Evolutionary conservation across 2,329 filamentous ascomycete species (phyloP).

Genomic region (Proliferodiscus dingleyae): DNA sequence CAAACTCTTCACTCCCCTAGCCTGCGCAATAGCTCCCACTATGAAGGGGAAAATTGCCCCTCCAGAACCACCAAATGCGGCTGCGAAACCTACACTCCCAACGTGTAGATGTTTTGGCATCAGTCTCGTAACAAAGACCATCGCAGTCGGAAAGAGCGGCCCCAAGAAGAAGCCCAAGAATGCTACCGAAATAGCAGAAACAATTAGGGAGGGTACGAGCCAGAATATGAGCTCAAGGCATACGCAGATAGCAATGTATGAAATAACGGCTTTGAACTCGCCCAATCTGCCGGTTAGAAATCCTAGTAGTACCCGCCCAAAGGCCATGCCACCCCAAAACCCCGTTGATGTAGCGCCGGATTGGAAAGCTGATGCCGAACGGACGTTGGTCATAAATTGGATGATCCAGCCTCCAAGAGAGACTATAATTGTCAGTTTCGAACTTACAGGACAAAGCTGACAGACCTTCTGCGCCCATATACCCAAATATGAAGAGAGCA

Average conservation of each 20-base stretch:
- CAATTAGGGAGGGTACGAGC: conserved; percentile 73
- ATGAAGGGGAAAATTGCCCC: conserved; percentile 63
- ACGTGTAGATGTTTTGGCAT: conserved; percentile 71
- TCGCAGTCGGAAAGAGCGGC: conserved; percentile 70
- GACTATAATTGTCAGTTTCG: conserved; percentile 50
- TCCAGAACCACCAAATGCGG: conserved; percentile 70
- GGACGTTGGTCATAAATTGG: conserved; percentile 78
- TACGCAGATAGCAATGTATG: conserved; percentile 61
- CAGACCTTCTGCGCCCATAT: conserved; percentile 64
- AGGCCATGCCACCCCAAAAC: conserved; percentile 79
- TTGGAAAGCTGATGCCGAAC: conserved; percentile 63
- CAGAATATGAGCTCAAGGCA: conserved; percentile 70
- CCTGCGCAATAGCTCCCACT: conserved; percentile 62
- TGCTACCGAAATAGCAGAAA: conserved; percentile 65
- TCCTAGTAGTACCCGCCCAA: conserved; percentile 67
- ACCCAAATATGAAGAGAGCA: conserved; percentile 69
- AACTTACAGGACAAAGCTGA: conserved; percentile 25
- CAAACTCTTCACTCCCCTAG: conserved; percentile 50
- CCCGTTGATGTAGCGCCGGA: conserved; percentile 73
- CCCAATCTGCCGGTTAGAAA: conserved; percentile 72
- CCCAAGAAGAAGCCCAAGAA: conserved; percentile 77
- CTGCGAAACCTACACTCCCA: conserved; percentile 73
- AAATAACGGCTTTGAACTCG: conserved; percentile 59
- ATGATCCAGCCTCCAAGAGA: conserved; percentile 77
- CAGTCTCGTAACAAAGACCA: conserved; percentile 70